Percentiles rank a stretch among this genome's conserved stretches.
These are phyloP conservation scores for Diaporthe australafricana DNA, from an alignment of 2,329 filamentous ascomycete genomes.

Conservation along the genomic window DNA sequence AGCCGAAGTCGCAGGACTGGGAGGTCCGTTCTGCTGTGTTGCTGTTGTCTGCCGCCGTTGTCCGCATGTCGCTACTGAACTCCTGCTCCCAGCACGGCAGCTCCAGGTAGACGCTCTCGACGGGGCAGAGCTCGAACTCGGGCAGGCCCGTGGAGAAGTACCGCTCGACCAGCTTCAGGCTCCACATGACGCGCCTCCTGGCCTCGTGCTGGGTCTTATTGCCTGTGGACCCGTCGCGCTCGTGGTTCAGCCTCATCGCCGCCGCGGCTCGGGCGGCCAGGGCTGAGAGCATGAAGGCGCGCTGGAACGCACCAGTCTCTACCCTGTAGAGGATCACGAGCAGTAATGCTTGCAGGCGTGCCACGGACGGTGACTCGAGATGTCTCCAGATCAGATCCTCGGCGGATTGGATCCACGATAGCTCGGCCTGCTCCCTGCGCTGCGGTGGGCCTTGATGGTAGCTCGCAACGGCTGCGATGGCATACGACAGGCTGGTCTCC, in stretches of 20 bases:
- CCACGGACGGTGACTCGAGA: conserved; percentile 41
- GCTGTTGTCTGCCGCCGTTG: neutral
- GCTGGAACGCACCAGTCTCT: conserved; percentile 55
- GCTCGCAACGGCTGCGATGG: conserved; percentile 34
- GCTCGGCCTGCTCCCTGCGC: conserved; percentile 13
- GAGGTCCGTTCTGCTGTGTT: conserved; percentile 20
- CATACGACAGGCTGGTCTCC: conserved; percentile 29
- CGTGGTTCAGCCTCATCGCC: conserved; percentile 57
- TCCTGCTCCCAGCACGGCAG: conserved; percentile 58
- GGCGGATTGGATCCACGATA: conserved; percentile 28
- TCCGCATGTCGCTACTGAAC: conserved; percentile 45
- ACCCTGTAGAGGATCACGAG: conserved; percentile 59
- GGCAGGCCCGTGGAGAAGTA: conserved; percentile 56
- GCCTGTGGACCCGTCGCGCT: conserved; percentile 46
- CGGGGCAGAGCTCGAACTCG: conserved; percentile 57
- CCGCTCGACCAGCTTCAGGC: conserved; percentile 56
- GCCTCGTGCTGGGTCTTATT: conserved; percentile 55
- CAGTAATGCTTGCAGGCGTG: conserved; percentile 53
- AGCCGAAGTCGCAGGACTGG: conserved; percentile 23
- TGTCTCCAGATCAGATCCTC: conserved; percentile 39
- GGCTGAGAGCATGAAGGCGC: conserved; percentile 58
- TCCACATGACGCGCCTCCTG: conserved; percentile 57
- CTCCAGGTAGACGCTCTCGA: conserved; percentile 54
- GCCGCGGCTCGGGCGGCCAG: conserved; percentile 56
- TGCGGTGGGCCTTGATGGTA: conserved; percentile 28